A percentile compares a stretch with the other conserved stretches of the same genome.
These are phyloP conservation scores for Solanum chmielewskii DNA, from an alignment of 257 asterid genomes.

Conservation along the genomic window DNA sequence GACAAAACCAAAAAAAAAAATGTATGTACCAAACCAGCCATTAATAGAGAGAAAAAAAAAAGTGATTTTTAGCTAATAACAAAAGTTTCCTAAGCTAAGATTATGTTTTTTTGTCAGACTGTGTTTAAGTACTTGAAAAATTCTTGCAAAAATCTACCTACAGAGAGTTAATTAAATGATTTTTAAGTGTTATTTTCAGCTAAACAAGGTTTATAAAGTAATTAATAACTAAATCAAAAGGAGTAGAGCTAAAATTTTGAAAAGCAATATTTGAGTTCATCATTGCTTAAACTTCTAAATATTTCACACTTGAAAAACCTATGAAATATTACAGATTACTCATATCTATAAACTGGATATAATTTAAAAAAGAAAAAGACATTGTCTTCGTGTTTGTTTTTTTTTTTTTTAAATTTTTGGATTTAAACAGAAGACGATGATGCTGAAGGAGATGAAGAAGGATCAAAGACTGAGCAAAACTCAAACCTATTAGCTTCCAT, in stretches of 20 bases:
- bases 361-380: neutral
- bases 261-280: neutral
- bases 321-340: neutral
- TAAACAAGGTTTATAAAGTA: neutral
- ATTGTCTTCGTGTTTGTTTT: neutral
- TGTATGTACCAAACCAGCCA: neutral
- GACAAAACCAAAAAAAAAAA: neutral
- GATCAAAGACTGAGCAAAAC: conserved; percentile 31
- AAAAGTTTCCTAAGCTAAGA: neutral
- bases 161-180: neutral
- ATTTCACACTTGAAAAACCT: neutral
- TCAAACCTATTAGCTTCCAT: conserved; percentile 16
- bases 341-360: neutral
- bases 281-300: neutral
- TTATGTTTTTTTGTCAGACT: neutral
- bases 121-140: neutral
- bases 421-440: neutral
- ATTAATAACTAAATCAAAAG: neutral
- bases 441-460: conserved; percentile 17
- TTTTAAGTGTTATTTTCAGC: neutral
- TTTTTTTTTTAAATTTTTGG: neutral
- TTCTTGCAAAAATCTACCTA: neutral
- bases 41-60: neutral
- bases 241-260: neutral
- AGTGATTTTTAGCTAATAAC: neutral